Conservation (phyloP, 495 filamentous ascomycete species). For the Penicillium coffeae region DNA sequence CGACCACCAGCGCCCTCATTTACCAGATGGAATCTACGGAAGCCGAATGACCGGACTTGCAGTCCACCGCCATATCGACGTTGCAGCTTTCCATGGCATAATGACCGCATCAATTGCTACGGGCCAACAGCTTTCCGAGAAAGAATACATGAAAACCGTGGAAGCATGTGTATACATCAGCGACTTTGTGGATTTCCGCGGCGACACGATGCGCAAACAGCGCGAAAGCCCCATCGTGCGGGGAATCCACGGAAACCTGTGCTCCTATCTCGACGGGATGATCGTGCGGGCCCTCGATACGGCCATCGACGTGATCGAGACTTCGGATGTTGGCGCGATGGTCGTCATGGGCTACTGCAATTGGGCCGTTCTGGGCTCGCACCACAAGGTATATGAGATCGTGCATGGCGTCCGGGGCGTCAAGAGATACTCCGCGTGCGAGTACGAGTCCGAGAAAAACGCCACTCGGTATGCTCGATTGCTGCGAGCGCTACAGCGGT, state of each 20-base stretch:
- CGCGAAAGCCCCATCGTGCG: slow-evolving; percentile 18
- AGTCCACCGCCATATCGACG: slow-evolving; percentile 17
- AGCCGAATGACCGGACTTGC: slow-evolving; percentile 16
- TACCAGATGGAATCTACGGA: slow-evolving; percentile 14
- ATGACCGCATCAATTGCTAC: slow-evolving; percentile 13
- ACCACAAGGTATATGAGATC: slow-evolving; percentile 24
- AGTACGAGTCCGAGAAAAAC: slow-evolving; percentile 4
- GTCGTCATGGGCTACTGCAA: slow-evolving; percentile 21
- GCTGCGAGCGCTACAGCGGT: slow-evolving; percentile 12
- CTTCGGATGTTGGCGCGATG: slow-evolving; percentile 5
- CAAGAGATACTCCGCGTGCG: not conserved
- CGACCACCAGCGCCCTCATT: slow-evolving; percentile 9
- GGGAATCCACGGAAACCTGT: slow-evolving; percentile 13
- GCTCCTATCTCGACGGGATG: slow-evolving; percentile 10
- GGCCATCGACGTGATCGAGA: slow-evolving; percentile 2
- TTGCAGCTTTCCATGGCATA: slow-evolving; percentile 4
- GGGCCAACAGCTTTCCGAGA: slow-evolving; percentile 6
- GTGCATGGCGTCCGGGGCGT: slow-evolving; percentile 1
- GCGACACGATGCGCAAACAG: slow-evolving; percentile 18
- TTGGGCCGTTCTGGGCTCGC: slow-evolving; percentile 19
- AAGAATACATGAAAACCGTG: not conserved
- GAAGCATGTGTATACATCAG: slow-evolving; percentile 14
- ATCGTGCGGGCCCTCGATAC: slow-evolving; percentile 8
- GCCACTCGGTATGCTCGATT: slow-evolving; percentile 9
- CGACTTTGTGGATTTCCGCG: slow-evolving; percentile 19